These are phyloP conservation scores for Neurospora sp. DNA, from an alignment of 495 filamentous ascomycete species.

Conservation along the genomic window DNA sequence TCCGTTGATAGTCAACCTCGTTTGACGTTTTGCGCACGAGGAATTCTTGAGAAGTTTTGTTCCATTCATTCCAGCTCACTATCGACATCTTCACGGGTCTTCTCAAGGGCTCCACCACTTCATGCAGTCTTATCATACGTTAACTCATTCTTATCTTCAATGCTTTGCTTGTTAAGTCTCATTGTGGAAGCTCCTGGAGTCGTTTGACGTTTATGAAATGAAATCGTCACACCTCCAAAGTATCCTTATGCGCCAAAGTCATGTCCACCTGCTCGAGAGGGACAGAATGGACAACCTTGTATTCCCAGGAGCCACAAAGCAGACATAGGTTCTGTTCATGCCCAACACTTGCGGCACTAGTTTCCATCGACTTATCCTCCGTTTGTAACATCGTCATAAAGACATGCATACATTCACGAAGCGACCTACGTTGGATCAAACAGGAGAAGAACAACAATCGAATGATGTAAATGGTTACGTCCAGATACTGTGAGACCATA, in stretches of 20 bases:
- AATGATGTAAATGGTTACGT: background rate
- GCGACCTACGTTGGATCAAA: background rate
- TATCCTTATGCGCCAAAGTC: background rate
- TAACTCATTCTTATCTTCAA: background rate
- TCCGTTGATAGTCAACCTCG: background rate
- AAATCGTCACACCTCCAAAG: background rate
- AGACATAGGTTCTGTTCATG: background rate
- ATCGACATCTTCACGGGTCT: background rate
- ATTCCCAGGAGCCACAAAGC: background rate
- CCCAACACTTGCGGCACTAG: background rate
- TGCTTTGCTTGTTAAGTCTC: background rate
- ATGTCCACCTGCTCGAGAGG: background rate
- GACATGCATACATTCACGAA: background rate
- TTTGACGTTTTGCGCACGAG: background rate
- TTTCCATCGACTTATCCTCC: background rate
- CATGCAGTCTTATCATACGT: background rate
- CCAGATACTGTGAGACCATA: background rate
- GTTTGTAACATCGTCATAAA: background rate
- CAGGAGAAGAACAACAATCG: background rate
- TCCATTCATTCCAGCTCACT: background rate
- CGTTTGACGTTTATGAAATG: background rate
- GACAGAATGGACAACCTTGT: background rate
- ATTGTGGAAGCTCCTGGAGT: background rate
- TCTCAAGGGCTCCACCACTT: background rate
- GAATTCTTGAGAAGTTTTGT: background rate